A percentile compares a stretch with the other conserved stretches of the same genome.
Evolutionary conservation across 495 filamentous ascomycete species (phyloP).

Genomic region (Platismatia glauca): DNA sequence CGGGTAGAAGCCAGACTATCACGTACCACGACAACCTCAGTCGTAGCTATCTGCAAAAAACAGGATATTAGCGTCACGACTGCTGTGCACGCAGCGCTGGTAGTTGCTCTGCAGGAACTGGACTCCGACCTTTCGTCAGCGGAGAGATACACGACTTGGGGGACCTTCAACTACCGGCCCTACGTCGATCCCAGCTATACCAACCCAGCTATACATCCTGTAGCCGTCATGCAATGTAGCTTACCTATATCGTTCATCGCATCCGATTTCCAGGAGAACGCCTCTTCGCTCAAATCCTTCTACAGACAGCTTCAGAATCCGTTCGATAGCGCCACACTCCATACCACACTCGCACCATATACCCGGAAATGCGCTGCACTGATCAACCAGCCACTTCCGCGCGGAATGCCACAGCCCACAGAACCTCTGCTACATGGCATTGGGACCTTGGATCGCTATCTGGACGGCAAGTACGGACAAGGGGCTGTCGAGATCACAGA

Average conservation of each 20-base stretch:
- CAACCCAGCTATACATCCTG: background rate
- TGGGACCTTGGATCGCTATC: background rate
- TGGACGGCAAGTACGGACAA: background rate
- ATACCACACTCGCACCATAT: background rate
- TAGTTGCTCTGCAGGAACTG: background rate
- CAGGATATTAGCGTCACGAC: background rate
- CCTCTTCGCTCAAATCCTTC: background rate
- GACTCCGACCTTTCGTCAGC: background rate
- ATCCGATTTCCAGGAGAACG: background rate
- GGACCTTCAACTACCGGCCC: background rate
- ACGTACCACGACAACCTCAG: background rate
- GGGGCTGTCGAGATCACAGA: background rate
- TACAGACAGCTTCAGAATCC: background rate
- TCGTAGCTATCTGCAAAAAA: background rate
- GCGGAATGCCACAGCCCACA: background rate
- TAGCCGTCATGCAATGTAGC: background rate
- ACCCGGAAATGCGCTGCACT: background rate
- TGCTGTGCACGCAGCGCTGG: background rate
- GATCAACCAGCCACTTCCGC: background rate
- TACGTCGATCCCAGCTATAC: background rate
- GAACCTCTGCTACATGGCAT: background rate
- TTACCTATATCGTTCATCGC: background rate
- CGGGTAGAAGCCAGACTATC: background rate
- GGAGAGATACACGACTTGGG: background rate
- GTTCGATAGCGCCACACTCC: background rate